phyloP scores from a whole-genome alignment of 2,329 filamentous ascomycete genomes.

The Scytalidium sp. region DNA sequence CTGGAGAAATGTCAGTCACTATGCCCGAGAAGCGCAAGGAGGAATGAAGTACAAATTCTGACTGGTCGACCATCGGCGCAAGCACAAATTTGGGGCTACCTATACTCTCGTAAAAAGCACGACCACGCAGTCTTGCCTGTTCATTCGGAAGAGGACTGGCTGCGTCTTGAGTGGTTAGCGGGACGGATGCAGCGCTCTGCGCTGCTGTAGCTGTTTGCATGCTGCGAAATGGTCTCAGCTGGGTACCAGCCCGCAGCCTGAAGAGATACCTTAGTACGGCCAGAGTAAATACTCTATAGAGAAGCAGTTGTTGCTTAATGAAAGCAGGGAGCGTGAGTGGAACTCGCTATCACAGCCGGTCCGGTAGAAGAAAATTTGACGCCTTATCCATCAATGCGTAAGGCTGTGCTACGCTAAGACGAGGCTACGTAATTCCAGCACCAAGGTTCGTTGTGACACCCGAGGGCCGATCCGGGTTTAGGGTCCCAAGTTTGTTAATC shows the following conservation, averaged over 20 bases:
- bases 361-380: conserved; percentile 16
- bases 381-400: conserved; percentile 10
- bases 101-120: conserved; percentile 92
- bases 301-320: neutral
- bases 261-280: conserved; percentile 11
- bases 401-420: conserved; percentile 18
- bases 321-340: neutral
- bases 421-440: conserved; percentile 11
- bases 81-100: conserved; percentile 88
- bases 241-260: conserved; percentile 27
- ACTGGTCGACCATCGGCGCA: conserved; percentile 98
- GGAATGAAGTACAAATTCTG: conserved; percentile 75
- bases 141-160: too few relatives aligned
- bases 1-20: conserved; percentile 40
- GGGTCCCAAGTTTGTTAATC: too few relatives aligned
- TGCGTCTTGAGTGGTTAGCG: conserved; percentile 2
- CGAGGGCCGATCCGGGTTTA: too few relatives aligned
- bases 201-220: conserved; percentile 13
- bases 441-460: too few relatives aligned
- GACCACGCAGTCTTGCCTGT: conserved; percentile 66
- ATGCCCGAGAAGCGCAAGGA: neutral
- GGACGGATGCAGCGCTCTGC: conserved; percentile 7
- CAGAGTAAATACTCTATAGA: conserved; percentile 13
- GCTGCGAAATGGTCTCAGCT: conserved; percentile 9
- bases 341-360: too few relatives aligned